Evolutionary conservation across 1,139 yeast genomes (phyloP).

Genomic region (Saccharomyces hybrid): DNA sequence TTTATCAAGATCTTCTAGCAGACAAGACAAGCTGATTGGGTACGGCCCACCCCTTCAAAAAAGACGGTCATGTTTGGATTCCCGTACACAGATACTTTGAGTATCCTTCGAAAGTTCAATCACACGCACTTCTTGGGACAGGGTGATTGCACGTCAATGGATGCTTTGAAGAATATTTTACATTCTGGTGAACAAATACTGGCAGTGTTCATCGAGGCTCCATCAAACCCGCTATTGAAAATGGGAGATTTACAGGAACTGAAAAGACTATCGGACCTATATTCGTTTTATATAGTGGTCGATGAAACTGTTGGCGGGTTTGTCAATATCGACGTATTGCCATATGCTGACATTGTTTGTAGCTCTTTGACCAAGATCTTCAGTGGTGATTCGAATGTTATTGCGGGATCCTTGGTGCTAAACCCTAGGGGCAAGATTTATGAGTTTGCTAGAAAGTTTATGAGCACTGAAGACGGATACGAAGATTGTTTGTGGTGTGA

Average conservation of each 20-base stretch:
- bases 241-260: conserved; percentile 70
- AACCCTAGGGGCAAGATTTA: conserved; percentile 60
- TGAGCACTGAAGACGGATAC: conserved; percentile 39
- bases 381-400: conserved; percentile 89
- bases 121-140: conserved; percentile 77
- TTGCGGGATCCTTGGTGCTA: conserved; percentile 87
- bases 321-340: conserved; percentile 72
- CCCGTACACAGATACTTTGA: conserved; percentile 88
- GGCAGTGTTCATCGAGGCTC: conserved; percentile 81
- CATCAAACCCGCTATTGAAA: conserved; percentile 81
- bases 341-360: conserved; percentile 77
- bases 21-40: conserved; percentile 12
- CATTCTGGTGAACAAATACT: conserved; percentile 56
- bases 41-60: conserved; percentile 34
- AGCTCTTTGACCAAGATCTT: conserved; percentile 92
- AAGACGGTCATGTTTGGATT: conserved; percentile 90
- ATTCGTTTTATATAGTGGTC: conserved; percentile 68
- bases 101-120: conserved; percentile 81
- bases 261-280: conserved; percentile 57
- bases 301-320: conserved; percentile 95
- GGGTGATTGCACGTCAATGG: conserved; percentile 70
- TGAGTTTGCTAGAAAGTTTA: conserved; percentile 43
- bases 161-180: conserved; percentile 53
- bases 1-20: conserved; percentile 14
- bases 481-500: conserved; percentile 87